phyloP scores from a whole-genome alignment of 352 stramenopile species.

The Phytophthora capsici region DNA sequence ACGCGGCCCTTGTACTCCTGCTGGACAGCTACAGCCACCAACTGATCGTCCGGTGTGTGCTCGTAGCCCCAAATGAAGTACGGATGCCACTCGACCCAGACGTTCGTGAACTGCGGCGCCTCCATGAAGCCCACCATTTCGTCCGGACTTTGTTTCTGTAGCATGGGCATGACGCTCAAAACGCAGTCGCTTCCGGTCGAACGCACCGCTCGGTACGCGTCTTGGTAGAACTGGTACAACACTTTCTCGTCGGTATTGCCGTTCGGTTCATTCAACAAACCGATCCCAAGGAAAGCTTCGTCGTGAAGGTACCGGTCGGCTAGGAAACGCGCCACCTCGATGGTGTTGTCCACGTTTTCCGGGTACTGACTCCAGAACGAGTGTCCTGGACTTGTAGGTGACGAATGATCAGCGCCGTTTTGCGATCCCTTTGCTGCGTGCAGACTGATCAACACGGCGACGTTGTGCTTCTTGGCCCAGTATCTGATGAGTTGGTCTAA shows the following conservation, averaged over 20 bases:
- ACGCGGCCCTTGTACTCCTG: constrained; percentile 40
- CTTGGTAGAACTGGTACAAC: constrained; percentile 79
- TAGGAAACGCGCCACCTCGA: constrained; percentile 63
- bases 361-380: constrained; percentile 59
- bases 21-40: constrained; percentile 47
- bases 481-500: constrained; percentile 55
- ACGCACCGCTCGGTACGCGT: constrained; percentile 70
- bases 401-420: constrained; percentile 54
- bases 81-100: constrained; percentile 85
- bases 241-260: constrained; percentile 49
- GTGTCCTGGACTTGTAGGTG: constrained; percentile 45
- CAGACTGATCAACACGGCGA: constrained; percentile 59
- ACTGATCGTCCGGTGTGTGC: constrained; percentile 48
- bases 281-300: constrained; percentile 74
- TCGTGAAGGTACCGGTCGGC: constrained; percentile 67
- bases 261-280: constrained; percentile 73
- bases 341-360: constrained; percentile 68
- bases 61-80: constrained; percentile 88
- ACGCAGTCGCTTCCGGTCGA: constrained; percentile 67
- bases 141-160: constrained; percentile 66
- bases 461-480: constrained; percentile 58
- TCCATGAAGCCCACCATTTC: constrained; percentile 65
- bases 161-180: constrained; percentile 61
- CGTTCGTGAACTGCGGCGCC: constrained; percentile 60
- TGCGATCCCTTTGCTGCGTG: constrained; percentile 64